Base-by-base conservation (phyloP, 345 rosid genomes). In the Barbarea vulgaris region DNA sequence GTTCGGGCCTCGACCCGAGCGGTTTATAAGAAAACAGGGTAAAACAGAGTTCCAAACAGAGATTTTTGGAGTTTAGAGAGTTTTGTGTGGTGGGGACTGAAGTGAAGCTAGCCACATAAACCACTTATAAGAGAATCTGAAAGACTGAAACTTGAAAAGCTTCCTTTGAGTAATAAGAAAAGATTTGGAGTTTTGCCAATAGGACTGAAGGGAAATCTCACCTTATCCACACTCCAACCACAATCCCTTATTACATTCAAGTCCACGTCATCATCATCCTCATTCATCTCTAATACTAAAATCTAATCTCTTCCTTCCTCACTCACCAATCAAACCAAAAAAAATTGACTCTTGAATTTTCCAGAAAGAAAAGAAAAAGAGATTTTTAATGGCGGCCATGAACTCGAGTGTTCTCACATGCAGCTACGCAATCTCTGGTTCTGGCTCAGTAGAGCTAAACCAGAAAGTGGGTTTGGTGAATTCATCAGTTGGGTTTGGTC, bases 221-320 rank as follows among this genome's bases (percentile, higher is more conserved):
- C 96, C 98, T 88, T 90, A 94, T 93, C 97, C 91, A 84, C 91
- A 85, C 86, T 80, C 87, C 87, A 70, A 61, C 97, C 97, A 89
- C 96, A 89, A 77, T 67, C 84, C 69, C 77, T 70, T 31, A 82
- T 79, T 65, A 58, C 73, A 60, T 58, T 21, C 19, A 51, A 0
- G 44, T 50, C 82, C 80, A 81, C 81, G 69, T 81, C 83, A 80
- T 80, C 86, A 77, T 80, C 83, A 67, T 77, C 76, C 63, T 79
- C 84, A 63, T 83, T 55, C 81, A 79, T 66, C 69, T 65, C 69
- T 48, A 17, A 65, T 66, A 72, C 81, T 58, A 72, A 63, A 78
- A 72, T 58, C 73, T 78, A 66, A 79, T 80, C 80, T 65, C 70
- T 64, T 60, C 82, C 87, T 71, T 70, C 51, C 37, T 64, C 81